Base-by-base conservation (phyloP, 306 rosid genomes). In the Mucuna pruriens region DNA sequence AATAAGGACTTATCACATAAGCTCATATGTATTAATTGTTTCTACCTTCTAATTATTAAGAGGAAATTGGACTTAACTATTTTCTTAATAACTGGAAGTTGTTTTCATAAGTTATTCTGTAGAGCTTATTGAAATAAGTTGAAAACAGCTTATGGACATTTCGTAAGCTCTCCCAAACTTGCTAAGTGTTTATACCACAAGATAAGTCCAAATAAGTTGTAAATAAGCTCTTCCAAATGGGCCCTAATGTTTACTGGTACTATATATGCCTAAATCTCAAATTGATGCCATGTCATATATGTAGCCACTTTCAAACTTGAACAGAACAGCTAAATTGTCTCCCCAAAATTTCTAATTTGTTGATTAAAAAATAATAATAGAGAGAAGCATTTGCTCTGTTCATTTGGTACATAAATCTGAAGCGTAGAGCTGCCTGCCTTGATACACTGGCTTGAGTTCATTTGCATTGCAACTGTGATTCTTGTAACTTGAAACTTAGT, bases 161-260 rank as follows among this genome's bases (percentile, higher is more conserved):
- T n/a, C n/a, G n/a, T n/a, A n/a, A n/a, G n/a, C n/a, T n/a, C n/a
- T n/a, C n/a, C n/a, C n/a, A n/a, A n/a, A n/a, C n/a, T n/a, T n/a
- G n/a, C n/a, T n/a, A n/a, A n/a, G n/a, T n/a, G n/a, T n/a, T n/a
- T n/a, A n/a, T n/a, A n/a, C n/a, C n/a, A n/a, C n/a, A n/a, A n/a
- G n/a, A n/a, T n/a, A n/a, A n/a, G n/a, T n/a, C n/a, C n/a, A n/a
- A n/a, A n/a, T n/a, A n/a, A n/a, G n/a, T n/a, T n/a, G n/a, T n/a
- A n/a, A n/a, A n/a, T n/a, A n/a, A n/a, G n/a, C n/a, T n/a, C n/a
- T n/a, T n/a, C n/a, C n/a, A n/a, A n/a, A n/a, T n/a, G n/a, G n/a
- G n/a, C n/a, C n/a, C n/a, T n/a, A n/a, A n/a, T n/a, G n/a, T 29
- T 82, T 78, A 31, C 60, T 70, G 19, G 62, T 77, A 42, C 20